A percentile compares a stretch with the other conserved stretches of the same genome.
These are phyloP conservation scores for Cucurbita maxima DNA, from an alignment of 306 rosid species.

Conservation along the genomic window DNA sequence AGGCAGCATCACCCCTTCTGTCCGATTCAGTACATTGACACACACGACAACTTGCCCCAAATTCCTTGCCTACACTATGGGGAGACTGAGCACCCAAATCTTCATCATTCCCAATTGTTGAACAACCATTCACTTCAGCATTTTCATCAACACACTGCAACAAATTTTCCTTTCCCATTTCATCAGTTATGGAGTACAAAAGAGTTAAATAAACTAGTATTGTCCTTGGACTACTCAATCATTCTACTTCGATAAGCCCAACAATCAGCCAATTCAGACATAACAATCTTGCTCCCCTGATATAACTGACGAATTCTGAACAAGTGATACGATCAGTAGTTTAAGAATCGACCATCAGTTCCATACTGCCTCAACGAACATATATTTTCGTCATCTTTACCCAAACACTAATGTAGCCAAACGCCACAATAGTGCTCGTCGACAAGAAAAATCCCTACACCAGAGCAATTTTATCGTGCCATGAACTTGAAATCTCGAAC, in stretches of 20 bases:
- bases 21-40: slow-evolving; percentile 91
- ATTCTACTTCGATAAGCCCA: slow-evolving; percentile 8
- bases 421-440: background rate
- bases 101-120: slow-evolving; percentile 23
- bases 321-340: background rate
- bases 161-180: slow-evolving; percentile 34
- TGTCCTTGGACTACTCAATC: slow-evolving; percentile 14
- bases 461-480: background rate
- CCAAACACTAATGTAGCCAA: background rate
- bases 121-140: slow-evolving; percentile 19
- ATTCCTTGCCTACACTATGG: slow-evolving; percentile 45
- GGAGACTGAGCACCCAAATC: slow-evolving; percentile 37
- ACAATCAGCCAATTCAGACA: slow-evolving; percentile 2
- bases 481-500: background rate
- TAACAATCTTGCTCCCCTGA: background rate
- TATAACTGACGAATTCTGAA: background rate
- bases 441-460: background rate
- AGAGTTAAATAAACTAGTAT: slow-evolving; percentile 10
- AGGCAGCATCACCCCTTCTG: slow-evolving; percentile 60
- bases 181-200: slow-evolving; percentile 3
- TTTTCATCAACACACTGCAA: slow-evolving; percentile 19
- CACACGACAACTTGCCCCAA: slow-evolving; percentile 64
- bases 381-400: background rate
- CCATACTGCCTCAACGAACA: background rate
- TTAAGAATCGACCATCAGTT: background rate